Base-by-base conservation (phyloP, 2,329 filamentous ascomycete genomes). In the Xylaria sp. region DNA sequence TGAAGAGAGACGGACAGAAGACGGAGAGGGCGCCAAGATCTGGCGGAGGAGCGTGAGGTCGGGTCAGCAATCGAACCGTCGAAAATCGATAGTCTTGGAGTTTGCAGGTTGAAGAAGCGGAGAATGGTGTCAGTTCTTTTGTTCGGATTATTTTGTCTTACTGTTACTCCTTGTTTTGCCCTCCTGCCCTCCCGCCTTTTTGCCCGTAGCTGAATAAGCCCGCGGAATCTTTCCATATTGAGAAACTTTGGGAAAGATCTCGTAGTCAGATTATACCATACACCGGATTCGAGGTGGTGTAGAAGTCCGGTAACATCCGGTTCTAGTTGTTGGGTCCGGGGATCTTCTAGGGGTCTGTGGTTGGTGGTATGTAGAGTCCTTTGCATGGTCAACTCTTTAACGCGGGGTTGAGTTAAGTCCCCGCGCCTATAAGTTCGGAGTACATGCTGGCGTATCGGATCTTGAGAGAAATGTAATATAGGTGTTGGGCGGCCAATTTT, bases 51-150 rank as follows among this genome's bases (percentile, higher is more conserved):
- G 52, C 10, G 19, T n/a, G 31, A 54, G 31, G 15, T 53, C 61
- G 61, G 61, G 61, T 64, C 53, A 64, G 49, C 62, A 62, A 55
- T 64, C 58, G 29, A 55, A 64, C 49, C 58, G 54, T 38, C 31
- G 19, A 27, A 44, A 31, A 54, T 46, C 37, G 38, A 46, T 40
- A 53, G 31, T 35, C 21, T 35, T 43, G 13, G 40, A 19, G 17
- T 41, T 61, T 23, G 40, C 31, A 33, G 31, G 25, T 43, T 41
- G 56, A 48, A 53, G 55, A 35, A 19, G 35, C 23, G 31, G 53
- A 40, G 23, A 17, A n/a, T 21, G 19, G 21, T 37, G 15, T 27
- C 47, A 38, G 31, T 51, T 11, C 11, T 6, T 33, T 33, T 51
- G 21, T 27, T 51, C 47, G 47, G 19, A 13, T 23, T 43, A 23